A percentile compares a stretch with the other conserved stretches of the same genome.
These are phyloP conservation scores for Cercophora sp. DNA, from an alignment of 495 filamentous ascomycete genomes.

Conservation along the genomic window DNA sequence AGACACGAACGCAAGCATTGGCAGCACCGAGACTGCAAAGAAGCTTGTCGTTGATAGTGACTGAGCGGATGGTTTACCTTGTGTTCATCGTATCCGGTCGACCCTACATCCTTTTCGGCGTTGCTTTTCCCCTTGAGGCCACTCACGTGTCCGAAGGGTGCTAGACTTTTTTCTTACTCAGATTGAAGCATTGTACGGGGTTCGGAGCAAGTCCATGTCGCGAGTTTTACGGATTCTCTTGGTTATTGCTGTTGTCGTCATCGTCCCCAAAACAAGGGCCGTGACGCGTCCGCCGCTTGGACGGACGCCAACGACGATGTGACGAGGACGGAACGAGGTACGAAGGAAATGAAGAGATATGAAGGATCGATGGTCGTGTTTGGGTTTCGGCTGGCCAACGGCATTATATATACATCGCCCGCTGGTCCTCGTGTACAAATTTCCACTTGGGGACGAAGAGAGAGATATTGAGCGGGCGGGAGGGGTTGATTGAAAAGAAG, in stretches of 20 bases:
- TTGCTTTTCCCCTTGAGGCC: neutral
- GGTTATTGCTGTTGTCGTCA: neutral
- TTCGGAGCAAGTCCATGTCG: neutral
- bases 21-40: constrained; percentile 55
- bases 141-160: neutral
- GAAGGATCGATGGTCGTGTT: too few relatives aligned
- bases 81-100: too few relatives aligned
- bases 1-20: constrained; percentile 49
- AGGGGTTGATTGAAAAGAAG: too few relatives aligned
- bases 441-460: neutral
- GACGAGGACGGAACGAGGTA: neutral
- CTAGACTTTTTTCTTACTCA: neutral
- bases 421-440: neutral
- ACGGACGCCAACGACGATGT: neutral
- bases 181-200: neutral
- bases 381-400: neutral
- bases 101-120: too few relatives aligned
- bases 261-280: too few relatives aligned
- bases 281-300: neutral
- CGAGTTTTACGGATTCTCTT: neutral
- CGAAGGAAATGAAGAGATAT: constrained; percentile 5
- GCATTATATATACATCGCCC: neutral
- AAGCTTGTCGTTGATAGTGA: constrained; percentile 43
- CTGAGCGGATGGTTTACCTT: constrained; percentile 6
- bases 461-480: neutral